Conservation (phyloP, 805 yeast species). For the Blastobotrys attinorum region DNA sequence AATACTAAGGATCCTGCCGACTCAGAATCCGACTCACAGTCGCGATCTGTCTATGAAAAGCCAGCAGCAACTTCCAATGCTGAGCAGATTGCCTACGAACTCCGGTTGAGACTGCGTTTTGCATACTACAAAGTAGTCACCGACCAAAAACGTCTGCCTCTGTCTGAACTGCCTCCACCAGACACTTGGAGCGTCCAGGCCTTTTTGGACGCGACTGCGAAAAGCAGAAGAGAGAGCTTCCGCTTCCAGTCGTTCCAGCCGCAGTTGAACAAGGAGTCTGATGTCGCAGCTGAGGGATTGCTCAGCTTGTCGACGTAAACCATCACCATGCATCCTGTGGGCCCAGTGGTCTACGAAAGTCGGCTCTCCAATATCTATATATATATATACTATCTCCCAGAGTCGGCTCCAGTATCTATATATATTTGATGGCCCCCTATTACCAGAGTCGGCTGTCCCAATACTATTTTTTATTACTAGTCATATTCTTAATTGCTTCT, state of each 20-base stretch:
- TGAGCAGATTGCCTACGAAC: slow-evolving; percentile 10
- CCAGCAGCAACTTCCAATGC: too few relatives aligned
- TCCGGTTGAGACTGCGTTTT: slow-evolving; percentile 25
- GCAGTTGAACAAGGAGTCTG: neutral
- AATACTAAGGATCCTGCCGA: too few relatives aligned
- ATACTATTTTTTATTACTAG: slow-evolving; percentile 8
- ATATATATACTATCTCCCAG: too few relatives aligned
- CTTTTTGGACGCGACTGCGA: neutral
- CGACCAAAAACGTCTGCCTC: slow-evolving; percentile 25
- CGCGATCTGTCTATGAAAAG: too few relatives aligned
- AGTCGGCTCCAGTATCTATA: too few relatives aligned
- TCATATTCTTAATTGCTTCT: neutral
- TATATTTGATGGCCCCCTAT: too few relatives aligned
- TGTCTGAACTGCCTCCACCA: slow-evolving; percentile 19
- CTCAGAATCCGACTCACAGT: too few relatives aligned
- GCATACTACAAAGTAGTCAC: slow-evolving; percentile 30
- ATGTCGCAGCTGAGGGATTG: neutral
- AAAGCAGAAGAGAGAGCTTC: neutral
- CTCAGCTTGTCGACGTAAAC: slow-evolving; percentile 4
- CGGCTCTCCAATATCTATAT: too few relatives aligned
- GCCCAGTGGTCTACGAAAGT: too few relatives aligned
- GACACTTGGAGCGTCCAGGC: slow-evolving; percentile 1
- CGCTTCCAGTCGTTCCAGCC: neutral
- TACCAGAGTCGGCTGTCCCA: too few relatives aligned
- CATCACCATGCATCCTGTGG: too few relatives aligned